Conservation (phyloP, 2,329 filamentous ascomycete species). For the Neofusicoccum umdonicola region DNA sequence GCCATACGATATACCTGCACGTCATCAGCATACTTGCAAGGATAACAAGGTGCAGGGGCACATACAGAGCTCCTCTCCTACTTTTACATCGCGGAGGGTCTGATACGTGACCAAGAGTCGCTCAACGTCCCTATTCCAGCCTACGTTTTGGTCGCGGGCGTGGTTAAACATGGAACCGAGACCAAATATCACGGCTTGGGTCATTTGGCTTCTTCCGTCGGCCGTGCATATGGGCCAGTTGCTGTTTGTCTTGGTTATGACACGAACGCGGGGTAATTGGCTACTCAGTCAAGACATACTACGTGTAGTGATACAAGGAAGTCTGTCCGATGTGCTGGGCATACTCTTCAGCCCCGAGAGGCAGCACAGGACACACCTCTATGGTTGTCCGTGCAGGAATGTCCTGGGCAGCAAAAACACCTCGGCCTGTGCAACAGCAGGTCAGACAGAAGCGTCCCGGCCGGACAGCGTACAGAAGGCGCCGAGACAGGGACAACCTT, state of each 20-base stretch:
- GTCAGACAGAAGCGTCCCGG: constrained; percentile 6
- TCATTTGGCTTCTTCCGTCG: constrained; percentile 32
- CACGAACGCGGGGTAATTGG: not conserved
- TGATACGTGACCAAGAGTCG: constrained; percentile 49
- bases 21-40: not conserved
- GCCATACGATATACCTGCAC: constrained; percentile 48
- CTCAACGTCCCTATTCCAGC: constrained; percentile 51
- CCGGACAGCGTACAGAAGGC: not conserved
- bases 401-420: constrained; percentile 48
- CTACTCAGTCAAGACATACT: constrained; percentile 39
- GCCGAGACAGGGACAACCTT: constrained; percentile 40
- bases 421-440: constrained; percentile 43
- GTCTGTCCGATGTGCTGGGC: constrained; percentile 50
- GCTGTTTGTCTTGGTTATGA: constrained; percentile 25
- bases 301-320: constrained; percentile 56
- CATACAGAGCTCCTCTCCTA: constrained; percentile 56
- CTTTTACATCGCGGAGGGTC: constrained; percentile 48
- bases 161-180: constrained; percentile 61
- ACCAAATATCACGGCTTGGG: constrained; percentile 55
- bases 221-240: constrained; percentile 42
- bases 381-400: constrained; percentile 51
- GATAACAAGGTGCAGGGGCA: not conserved
- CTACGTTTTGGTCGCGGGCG: constrained; percentile 54
- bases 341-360: constrained; percentile 50
- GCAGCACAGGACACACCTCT: constrained; percentile 53